phyloP scores from a whole-genome alignment of 257 asterid genomes.

The Verbascum thapsus region DNA sequence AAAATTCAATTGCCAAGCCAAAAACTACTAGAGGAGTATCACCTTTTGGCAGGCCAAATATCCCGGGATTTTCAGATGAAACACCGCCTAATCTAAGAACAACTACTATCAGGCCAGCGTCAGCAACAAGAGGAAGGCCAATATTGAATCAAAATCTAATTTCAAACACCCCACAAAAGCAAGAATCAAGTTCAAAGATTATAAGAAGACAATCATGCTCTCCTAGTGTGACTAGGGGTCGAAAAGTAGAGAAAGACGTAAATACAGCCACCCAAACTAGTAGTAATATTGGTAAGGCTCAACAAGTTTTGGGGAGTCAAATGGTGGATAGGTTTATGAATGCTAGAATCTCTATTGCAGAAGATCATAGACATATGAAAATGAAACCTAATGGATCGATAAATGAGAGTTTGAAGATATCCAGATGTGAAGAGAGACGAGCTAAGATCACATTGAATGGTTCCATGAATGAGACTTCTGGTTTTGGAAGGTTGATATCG shows the following conservation, averaged over 20 bases:
- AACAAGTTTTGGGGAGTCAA: conserved; percentile 58
- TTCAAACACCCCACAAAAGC: conserved; percentile 31
- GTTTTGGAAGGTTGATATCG: conserved; percentile 61
- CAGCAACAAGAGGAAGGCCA: conserved; percentile 54
- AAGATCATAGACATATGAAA: conserved; percentile 35
- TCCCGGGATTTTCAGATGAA: conserved; percentile 38
- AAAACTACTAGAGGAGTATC: conserved; percentile 48
- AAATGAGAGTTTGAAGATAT: conserved; percentile 46
- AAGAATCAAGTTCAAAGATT: conserved; percentile 24
- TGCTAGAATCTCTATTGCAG: conserved; percentile 48
- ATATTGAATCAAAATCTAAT: conserved; percentile 20
- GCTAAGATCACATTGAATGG: conserved; percentile 39
- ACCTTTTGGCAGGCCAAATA: conserved; percentile 38
- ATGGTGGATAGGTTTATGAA: conserved; percentile 80
- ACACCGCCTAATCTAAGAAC: conserved; percentile 57
- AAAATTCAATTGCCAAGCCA: conserved; percentile 31
- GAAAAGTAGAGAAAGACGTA: conserved; percentile 39
- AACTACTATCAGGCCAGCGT: conserved; percentile 46
- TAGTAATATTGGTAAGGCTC: conserved; percentile 17
- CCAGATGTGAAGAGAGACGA: conserved; percentile 34
- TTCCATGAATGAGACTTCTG: conserved; percentile 54
- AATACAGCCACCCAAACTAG: conserved; percentile 17
- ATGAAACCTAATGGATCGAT: conserved; percentile 39
- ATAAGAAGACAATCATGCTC: conserved; percentile 64
- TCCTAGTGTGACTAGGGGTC: conserved; percentile 53